Percentiles rank a stretch among this genome's conserved stretches.
phyloP scores from a whole-genome alignment of 805 yeast genomes.

The Grigorovia transvaalensis region DNA sequence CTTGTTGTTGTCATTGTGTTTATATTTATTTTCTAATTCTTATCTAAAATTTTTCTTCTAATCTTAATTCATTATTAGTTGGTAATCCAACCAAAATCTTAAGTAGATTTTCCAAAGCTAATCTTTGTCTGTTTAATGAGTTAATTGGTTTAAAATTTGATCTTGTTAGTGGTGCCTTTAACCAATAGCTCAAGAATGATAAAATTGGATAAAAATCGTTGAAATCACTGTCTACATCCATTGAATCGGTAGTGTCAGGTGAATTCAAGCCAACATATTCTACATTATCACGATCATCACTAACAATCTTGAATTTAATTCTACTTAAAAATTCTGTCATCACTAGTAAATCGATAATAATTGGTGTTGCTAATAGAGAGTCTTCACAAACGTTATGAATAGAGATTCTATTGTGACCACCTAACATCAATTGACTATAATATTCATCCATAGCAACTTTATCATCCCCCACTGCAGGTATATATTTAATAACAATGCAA shows the following conservation, averaged over 20 bases:
- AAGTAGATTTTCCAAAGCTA: conserved; percentile 82
- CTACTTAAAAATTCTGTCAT: conserved; percentile 86
- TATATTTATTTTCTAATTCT: background rate
- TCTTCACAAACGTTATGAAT: conserved; percentile 96
- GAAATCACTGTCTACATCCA: conserved; percentile 22
- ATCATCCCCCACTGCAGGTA: conserved; percentile 91
- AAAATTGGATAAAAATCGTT: conserved; percentile 74
- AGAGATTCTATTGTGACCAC: conserved; percentile 91
- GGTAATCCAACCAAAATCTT: conserved; percentile 86
- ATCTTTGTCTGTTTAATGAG: conserved; percentile 90
- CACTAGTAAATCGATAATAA: conserved; percentile 82
- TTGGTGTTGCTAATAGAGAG: conserved; percentile 86
- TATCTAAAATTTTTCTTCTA: conserved; percentile 65
- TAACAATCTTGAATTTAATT: conserved; percentile 56
- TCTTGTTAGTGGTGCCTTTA: conserved; percentile 90
- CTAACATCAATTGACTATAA: conserved; percentile 92
- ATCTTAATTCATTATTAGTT: conserved; percentile 81
- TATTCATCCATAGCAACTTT: conserved; percentile 98
- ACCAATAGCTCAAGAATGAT: conserved; percentile 86
- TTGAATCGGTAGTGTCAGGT: background rate
- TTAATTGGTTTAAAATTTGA: conserved; percentile 85
- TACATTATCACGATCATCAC: conserved; percentile 11
- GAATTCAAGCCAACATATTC: background rate
- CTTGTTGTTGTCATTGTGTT: no score
- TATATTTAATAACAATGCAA: conserved; percentile 88